Evolutionary conservation across 345 rosid species (phyloP).

Genomic region (Murraya koenigii): DNA sequence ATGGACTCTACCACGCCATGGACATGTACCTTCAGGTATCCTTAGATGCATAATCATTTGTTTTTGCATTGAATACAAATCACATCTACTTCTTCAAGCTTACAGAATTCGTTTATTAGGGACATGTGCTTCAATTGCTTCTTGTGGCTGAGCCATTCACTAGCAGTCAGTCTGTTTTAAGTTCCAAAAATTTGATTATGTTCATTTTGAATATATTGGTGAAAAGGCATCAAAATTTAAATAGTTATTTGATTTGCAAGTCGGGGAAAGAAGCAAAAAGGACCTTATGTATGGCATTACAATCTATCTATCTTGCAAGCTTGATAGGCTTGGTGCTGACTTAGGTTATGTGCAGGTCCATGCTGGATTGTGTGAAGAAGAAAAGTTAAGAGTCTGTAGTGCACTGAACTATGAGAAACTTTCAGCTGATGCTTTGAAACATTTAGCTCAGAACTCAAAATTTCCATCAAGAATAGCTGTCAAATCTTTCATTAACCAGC

Average conservation of each 20-base stretch:
- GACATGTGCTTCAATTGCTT: not conserved
- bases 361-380: conserved; percentile 26
- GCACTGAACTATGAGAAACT: conserved; percentile 45
- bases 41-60: not conserved
- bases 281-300: not conserved
- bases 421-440: conserved; percentile 30
- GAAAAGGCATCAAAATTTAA: not conserved
- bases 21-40: conserved; percentile 53
- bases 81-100: not conserved
- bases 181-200: not conserved
- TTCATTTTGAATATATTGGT: not conserved
- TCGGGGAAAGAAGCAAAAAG: not conserved
- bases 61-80: no score
- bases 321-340: not conserved
- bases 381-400: conserved; percentile 33
- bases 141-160: not conserved
- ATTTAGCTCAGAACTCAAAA: conserved; percentile 32
- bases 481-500: conserved; percentile 29
- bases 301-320: not conserved
- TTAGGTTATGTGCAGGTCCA: conserved; percentile 39
- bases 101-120: not conserved
- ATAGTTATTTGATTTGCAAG: not conserved
- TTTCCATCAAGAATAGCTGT: conserved; percentile 35
- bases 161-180: not conserved
- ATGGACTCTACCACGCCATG: conserved; percentile 42